Evolutionary conservation across 352 stramenopile genomes (phyloP), one percentile per base, ranked within the genome.

Genomic region (Pythium monospermum): DNA sequence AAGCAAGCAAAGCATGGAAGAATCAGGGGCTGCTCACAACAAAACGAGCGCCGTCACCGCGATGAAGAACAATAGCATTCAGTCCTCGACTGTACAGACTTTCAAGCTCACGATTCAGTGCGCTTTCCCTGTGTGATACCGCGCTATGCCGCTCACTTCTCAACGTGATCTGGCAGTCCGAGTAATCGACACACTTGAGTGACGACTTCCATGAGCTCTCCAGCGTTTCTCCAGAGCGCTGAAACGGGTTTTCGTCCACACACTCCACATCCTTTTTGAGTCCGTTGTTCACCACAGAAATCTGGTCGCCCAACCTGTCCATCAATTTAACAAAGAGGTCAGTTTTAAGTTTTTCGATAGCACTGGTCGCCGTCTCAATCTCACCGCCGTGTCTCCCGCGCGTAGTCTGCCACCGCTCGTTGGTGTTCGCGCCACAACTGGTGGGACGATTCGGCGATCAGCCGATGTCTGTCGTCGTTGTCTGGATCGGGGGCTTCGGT

Each of bases 51-150:
- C 51, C 50, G 22, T 61, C 48, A 23, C 25, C 32, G 4, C 48
- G 28, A 21, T 49, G 28, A 3, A 74, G 23, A 13, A 67, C 23
- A 28, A 72, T 32, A 8, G 42, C 63, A 45, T 75, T 75, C 18
- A 72, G 50, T 23, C 66, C 66, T 37, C 61, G 45, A 13, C 22
- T 49, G 49, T 60, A 63, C 21, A 71, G 32, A 23, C 22, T 32
- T 27, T 57, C 27, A 15, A 68, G 38, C 7, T 42, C 37, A 11
- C 35, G 28, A 37, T 39, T 59, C 36, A 67, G 10, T 1, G 16
- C 37, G 31, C 45, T 61, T 37, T 50, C 44, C 23, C 46, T 11
- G 0, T 40, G 16, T 61, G 25, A 31, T 15, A 46, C 50, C 7
- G 18, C 21, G 13, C 46, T 4, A 26, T 18, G 47, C 30, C 33